These are phyloP conservation scores for Hordeum marinum DNA, from an alignment of 176 grass and related monocot species.

Conservation along the genomic window DNA sequence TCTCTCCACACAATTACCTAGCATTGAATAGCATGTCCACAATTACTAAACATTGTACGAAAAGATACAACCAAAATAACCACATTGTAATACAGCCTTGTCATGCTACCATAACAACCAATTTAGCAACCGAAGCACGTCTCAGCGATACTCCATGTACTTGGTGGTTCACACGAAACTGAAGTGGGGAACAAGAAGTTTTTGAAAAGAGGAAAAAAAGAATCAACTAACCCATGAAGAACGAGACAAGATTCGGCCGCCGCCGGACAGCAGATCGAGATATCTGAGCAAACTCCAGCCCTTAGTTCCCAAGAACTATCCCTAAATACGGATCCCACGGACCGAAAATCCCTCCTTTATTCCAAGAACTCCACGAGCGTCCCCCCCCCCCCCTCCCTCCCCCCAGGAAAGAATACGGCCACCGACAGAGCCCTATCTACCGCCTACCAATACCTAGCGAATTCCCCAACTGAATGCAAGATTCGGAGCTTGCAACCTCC, in stretches of 20 bases:
- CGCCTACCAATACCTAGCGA: slow-evolving; percentile 22
- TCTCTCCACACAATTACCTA: slow-evolving; percentile 24
- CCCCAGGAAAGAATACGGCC: neutral
- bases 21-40: slow-evolving; percentile 11
- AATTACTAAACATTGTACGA: neutral
- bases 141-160: neutral
- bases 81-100: neutral
- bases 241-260: neutral
- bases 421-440: slow-evolving; percentile 23
- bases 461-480: slow-evolving; percentile 22
- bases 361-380: slow-evolving; percentile 1
- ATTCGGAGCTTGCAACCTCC: slow-evolving; percentile 15
- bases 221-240: slow-evolving; percentile 35
- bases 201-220: neutral
- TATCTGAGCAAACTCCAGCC: neutral
- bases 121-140: slow-evolving; percentile 2
- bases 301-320: neutral
- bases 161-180: neutral
- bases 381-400: neutral
- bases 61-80: slow-evolving; percentile 14
- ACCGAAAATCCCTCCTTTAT: neutral
- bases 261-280: slow-evolving; percentile 15
- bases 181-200: neutral
- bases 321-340: neutral
- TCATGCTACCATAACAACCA: neutral